Conservation (phyloP, 495 filamentous ascomycete species). For the Penicillium fimorum region DNA sequence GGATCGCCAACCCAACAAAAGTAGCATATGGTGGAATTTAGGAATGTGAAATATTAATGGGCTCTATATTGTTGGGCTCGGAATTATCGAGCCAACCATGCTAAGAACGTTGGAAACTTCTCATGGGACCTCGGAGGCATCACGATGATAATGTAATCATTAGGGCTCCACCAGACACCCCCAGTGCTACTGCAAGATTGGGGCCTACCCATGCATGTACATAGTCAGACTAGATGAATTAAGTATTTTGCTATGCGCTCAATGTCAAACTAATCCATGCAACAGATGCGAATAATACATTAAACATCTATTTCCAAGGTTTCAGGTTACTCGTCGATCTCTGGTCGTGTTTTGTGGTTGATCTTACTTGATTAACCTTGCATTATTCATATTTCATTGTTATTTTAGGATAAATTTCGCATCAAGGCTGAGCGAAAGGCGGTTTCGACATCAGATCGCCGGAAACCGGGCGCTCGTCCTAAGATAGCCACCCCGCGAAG, state of each 20-base stretch:
- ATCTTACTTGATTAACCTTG: not conserved
- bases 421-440: not conserved
- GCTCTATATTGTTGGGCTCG: not conserved
- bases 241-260: not conserved
- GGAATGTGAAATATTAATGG: not conserved
- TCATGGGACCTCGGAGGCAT: not conserved
- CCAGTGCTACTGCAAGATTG: not conserved
- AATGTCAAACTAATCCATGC: not conserved
- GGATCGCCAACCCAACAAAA: conserved; percentile 4
- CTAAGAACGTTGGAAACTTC: not conserved
- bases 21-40: not conserved
- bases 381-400: not conserved
- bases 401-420: not conserved
- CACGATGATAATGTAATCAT: conserved; percentile 2
- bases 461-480: conserved; percentile 4
- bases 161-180: too few relatives aligned
- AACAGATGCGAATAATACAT: not conserved
- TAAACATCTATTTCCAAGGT: not conserved
- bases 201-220: not conserved
- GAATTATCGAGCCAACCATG: not conserved
- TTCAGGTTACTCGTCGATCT: not conserved
- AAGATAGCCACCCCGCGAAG: not conserved
- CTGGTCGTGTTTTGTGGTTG: too few relatives aligned
- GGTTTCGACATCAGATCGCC: conserved; percentile 1
- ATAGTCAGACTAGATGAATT: not conserved